Conservation (phyloP, 768 basidiomycete species). For the Auricularia heimuer region DNA sequence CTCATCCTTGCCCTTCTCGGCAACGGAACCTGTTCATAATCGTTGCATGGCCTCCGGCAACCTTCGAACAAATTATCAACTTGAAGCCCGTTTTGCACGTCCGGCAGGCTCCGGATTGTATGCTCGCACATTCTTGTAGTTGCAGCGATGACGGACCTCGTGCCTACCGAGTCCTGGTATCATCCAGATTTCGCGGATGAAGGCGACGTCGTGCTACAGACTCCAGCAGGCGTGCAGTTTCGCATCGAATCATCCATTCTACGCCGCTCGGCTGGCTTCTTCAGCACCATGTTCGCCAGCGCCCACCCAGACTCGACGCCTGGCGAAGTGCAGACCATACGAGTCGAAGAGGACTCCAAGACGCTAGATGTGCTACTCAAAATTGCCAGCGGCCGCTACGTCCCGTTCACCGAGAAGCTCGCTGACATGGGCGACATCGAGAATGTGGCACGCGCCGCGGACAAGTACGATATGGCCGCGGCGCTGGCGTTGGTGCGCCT, state of each 20-base stretch:
- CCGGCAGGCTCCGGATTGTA: too few relatives aligned
- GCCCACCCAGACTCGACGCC: neutral
- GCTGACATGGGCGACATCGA: neutral
- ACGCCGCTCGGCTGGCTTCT: neutral
- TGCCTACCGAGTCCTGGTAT: neutral
- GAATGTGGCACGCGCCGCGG: neutral
- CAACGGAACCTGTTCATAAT: too few relatives aligned
- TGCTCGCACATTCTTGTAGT: too few relatives aligned
- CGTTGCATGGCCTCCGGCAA: too few relatives aligned
- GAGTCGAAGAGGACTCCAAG: neutral
- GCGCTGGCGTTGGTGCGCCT: neutral
- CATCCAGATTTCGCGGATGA: neutral
- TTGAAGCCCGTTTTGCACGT: too few relatives aligned
- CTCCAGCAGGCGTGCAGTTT: neutral
- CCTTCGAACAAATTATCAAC: too few relatives aligned
- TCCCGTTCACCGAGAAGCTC: neutral
- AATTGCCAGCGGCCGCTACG: neutral
- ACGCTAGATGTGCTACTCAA: neutral
- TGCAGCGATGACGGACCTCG: too few relatives aligned
- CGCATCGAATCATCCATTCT: neutral
- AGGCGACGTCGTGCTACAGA: neutral
- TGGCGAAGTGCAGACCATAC: neutral
- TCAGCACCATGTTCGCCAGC: neutral
- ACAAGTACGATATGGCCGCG: neutral
- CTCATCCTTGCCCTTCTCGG: too few relatives aligned